Percentiles rank a stretch among this genome's conserved stretches.
Evolutionary conservation across 495 filamentous ascomycete genomes (phyloP).

Genomic region (Trichoderma virens): DNA sequence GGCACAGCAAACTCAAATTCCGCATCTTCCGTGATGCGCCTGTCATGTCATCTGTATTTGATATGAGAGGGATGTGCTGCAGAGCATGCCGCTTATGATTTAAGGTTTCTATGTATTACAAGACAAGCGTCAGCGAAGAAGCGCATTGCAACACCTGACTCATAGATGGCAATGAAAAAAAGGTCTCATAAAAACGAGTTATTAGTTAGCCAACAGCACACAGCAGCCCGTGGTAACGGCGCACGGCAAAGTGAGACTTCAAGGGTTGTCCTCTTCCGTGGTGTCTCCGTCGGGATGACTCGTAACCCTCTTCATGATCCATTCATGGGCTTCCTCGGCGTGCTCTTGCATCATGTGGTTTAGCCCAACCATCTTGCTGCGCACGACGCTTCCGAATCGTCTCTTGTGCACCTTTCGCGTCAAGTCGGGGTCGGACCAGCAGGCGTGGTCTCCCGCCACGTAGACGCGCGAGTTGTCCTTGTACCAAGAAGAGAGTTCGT

Average conservation of each 20-base stretch:
- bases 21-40: no score
- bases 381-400: constrained; percentile 56
- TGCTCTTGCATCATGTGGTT: constrained; percentile 59
- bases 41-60: no score
- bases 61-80: no score
- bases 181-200: not conserved
- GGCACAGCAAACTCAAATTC: no score
- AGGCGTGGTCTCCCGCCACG: constrained; percentile 60
- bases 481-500: constrained; percentile 63
- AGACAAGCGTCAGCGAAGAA: no score
- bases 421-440: constrained; percentile 53
- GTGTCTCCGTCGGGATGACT: constrained; percentile 23
- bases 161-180: not conserved
- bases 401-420: constrained; percentile 54
- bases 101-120: no score
- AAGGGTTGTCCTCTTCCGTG: constrained; percentile 25
- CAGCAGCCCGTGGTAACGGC: not conserved
- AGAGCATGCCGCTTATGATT: no score
- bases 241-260: not conserved
- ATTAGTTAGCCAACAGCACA: not conserved
- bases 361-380: constrained; percentile 44
- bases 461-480: constrained; percentile 65
- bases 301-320: constrained; percentile 39
- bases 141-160: no score
- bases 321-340: constrained; percentile 47